A percentile compares a stretch with the other conserved stretches of the same genome.
Evolutionary conservation across 2,329 filamentous ascomycete genomes (phyloP).

Genomic region (Thelonectria blattea): DNA sequence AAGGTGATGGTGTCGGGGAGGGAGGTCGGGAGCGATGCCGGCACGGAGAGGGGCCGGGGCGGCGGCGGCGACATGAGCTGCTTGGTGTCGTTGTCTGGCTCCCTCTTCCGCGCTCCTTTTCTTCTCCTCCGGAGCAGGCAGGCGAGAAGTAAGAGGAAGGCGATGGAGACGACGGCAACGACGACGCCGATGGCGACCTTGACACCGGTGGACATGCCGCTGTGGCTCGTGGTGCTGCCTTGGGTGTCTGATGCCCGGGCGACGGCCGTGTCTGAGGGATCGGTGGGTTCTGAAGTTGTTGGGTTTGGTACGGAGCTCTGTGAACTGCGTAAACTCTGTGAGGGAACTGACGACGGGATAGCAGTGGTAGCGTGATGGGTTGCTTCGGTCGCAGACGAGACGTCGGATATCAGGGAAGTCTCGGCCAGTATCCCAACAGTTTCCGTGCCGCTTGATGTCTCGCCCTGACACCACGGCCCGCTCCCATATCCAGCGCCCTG

Average conservation of each 20-base stretch:
- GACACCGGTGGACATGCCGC: conserved; percentile 45
- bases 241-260: conserved; percentile 19
- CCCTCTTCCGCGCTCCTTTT: conserved; percentile 21
- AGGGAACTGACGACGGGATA: conserved; percentile 6
- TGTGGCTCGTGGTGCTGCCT: not conserved
- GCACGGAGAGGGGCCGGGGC: conserved; percentile 47
- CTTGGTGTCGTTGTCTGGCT: conserved; percentile 24
- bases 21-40: conserved; percentile 48
- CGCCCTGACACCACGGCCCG: conserved; percentile 23
- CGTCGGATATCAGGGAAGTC: not conserved
- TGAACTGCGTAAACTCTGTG: conserved; percentile 15
- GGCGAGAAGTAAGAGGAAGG: conserved; percentile 45
- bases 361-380: conserved; percentile 1
- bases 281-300: conserved; percentile 27
- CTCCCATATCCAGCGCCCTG: conserved; percentile 15
- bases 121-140: conserved; percentile 45
- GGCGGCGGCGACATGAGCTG: conserved; percentile 33
- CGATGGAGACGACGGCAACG: conserved; percentile 46
- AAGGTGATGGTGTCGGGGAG: conserved; percentile 27
- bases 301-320: conserved; percentile 15
- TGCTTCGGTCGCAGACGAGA: not conserved
- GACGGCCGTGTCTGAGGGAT: conserved; percentile 28
- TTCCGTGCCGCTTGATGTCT: conserved; percentile 2
- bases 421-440: conserved; percentile 3
- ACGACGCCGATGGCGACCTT: conserved; percentile 55